Percentiles rank a stretch among this genome's conserved stretches.
Evolutionary conservation across 208 protist genomes (phyloP).

Genomic region (Novymonas esmeraldas): DNA sequence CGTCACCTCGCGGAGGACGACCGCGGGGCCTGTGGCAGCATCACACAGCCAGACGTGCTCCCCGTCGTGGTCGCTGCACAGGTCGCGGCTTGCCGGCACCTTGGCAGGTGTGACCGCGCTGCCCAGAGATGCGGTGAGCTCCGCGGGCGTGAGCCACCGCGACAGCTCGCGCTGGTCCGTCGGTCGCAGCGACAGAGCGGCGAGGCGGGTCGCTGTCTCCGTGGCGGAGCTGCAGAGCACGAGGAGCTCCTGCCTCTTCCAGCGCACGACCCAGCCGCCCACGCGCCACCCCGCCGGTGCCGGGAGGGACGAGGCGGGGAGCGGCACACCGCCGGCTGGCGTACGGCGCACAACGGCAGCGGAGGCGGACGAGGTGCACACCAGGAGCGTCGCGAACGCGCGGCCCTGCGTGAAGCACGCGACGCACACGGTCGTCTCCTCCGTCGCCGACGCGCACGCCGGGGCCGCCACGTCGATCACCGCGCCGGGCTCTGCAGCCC

Average conservation of each 20-base stretch:
- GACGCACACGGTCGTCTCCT: conserved; percentile 20
- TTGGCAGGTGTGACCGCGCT: conserved; percentile 13
- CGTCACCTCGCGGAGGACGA: conserved; percentile 34
- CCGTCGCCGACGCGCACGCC: conserved; percentile 7
- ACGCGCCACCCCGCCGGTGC: not conserved
- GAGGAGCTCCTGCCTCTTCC: conserved; percentile 36
- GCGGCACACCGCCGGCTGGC: conserved; percentile 17
- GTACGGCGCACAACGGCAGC: conserved; percentile 26
- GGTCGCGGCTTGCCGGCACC: conserved; percentile 14
- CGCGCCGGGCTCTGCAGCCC: not conserved
- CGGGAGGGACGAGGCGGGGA: conserved; percentile 13
- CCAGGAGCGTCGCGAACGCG: conserved; percentile 15
- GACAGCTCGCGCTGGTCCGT: conserved; percentile 8
- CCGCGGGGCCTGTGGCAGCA: conserved; percentile 24
- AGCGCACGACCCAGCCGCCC: conserved; percentile 38
- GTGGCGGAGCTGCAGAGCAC: conserved; percentile 14
- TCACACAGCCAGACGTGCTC: conserved; percentile 45
- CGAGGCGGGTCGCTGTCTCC: not conserved
- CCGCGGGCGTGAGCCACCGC: conserved; percentile 4
- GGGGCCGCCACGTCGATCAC: conserved; percentile 12
- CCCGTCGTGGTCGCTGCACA: conserved; percentile 34
- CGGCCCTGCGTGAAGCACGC: conserved; percentile 18
- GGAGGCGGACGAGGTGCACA: conserved; percentile 16
- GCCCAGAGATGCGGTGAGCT: conserved; percentile 13
- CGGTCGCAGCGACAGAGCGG: conserved; percentile 23